Conservation (phyloP, 2,329 filamentous ascomycete genomes). For the Huntiella bhutanensis region DNA sequence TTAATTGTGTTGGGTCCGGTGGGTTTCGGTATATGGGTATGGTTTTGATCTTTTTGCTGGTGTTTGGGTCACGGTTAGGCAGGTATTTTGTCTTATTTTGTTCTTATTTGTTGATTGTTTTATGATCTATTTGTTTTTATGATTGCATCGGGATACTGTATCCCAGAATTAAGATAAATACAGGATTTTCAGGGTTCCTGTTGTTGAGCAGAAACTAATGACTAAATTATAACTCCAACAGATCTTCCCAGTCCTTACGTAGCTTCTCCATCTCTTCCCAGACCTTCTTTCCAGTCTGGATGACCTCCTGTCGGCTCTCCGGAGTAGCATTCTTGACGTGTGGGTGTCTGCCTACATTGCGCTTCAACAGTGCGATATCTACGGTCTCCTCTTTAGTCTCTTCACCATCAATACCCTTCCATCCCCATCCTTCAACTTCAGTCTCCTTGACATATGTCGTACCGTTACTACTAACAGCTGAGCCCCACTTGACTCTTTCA, state of each 20-base stretch:
- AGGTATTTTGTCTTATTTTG: background rate
- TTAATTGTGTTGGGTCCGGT: background rate
- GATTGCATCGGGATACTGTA: too few species aligned
- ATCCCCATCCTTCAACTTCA: constrained; percentile 76
- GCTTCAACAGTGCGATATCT: constrained; percentile 28
- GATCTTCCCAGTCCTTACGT: constrained; percentile 45
- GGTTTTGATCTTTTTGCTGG: too few species aligned
- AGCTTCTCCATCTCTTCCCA: constrained; percentile 59
- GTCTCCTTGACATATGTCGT: constrained; percentile 49
- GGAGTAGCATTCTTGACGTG: constrained; percentile 39
- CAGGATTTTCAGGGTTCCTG: background rate
- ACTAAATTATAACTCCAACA: constrained; percentile 3
- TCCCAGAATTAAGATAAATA: background rate
- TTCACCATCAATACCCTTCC: constrained; percentile 21
- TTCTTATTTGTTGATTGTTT: background rate
- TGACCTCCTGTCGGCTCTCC: constrained; percentile 41
- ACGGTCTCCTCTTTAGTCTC: constrained; percentile 23
- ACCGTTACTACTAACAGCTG: constrained; percentile 40
- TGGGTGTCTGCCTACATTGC: constrained; percentile 38
- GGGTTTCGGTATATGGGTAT: too few species aligned
- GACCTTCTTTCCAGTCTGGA: constrained; percentile 37
- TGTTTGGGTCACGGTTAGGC: too few species aligned
- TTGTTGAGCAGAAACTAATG: constrained; percentile 1
- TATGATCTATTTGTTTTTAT: background rate
- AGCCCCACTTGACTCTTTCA: constrained; percentile 64